A percentile compares a stretch with the other conserved stretches of the same genome.
Conservation (phyloP, 768 basidiomycete species). For the Suillus spraguei region DNA sequence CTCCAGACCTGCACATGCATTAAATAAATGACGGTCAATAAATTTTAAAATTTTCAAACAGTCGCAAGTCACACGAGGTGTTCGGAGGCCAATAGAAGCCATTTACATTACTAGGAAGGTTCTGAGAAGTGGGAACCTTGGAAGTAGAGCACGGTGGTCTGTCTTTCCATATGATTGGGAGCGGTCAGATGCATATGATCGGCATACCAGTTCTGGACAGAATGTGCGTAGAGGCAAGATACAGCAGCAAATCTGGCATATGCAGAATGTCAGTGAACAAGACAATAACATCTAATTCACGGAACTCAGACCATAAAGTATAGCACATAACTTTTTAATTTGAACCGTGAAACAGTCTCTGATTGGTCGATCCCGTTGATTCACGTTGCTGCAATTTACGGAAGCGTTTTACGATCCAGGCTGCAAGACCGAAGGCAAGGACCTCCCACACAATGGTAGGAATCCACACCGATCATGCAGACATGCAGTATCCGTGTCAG, state of each 20-base stretch:
- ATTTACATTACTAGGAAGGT: too few relatives aligned
- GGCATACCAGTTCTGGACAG: background rate
- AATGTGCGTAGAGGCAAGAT: background rate
- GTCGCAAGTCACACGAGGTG: too few relatives aligned
- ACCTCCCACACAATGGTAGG: background rate
- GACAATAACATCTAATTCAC: background rate
- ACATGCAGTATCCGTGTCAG: background rate
- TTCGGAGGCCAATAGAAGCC: too few relatives aligned
- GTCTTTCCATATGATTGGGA: too few relatives aligned
- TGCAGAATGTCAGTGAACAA: background rate
- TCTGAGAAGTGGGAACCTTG: too few relatives aligned
- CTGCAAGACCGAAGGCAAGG: background rate
- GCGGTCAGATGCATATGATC: background rate
- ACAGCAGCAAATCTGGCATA: background rate
- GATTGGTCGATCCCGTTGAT: background rate
- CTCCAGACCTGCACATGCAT: too few relatives aligned
- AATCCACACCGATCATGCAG: background rate
- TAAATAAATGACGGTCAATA: too few relatives aligned
- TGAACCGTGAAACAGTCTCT: background rate
- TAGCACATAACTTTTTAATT: background rate
- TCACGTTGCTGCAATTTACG: background rate
- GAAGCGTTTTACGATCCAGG: background rate
- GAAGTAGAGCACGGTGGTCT: too few relatives aligned
- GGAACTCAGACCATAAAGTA: background rate
- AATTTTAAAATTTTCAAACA: too few relatives aligned